Evolutionary conservation across 2,329 filamentous ascomycete species (phyloP).

Genomic region (Passalora sequoiae): DNA sequence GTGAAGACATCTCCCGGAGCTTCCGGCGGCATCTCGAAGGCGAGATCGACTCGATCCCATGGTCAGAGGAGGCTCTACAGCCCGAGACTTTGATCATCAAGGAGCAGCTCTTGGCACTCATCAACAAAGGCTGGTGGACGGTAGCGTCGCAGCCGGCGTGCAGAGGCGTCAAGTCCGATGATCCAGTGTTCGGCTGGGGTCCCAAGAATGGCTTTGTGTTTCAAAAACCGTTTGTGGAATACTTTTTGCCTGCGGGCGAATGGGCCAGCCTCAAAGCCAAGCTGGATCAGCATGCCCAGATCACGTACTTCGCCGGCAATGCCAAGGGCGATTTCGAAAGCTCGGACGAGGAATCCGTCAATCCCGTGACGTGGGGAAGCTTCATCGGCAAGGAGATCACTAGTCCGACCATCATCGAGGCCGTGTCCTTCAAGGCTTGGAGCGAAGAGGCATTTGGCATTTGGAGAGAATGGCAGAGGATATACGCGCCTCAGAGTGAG

Average conservation of each 20-base stretch:
- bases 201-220: slow-evolving; percentile 90
- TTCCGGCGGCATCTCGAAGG: slow-evolving; percentile 80
- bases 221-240: slow-evolving; percentile 96
- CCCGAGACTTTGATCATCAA: slow-evolving; percentile 80
- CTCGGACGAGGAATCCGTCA: slow-evolving; percentile 63
- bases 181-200: slow-evolving; percentile 87
- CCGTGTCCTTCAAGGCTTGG: slow-evolving; percentile 91
- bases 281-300: slow-evolving; percentile 60
- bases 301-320: slow-evolving; percentile 87
- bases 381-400: slow-evolving; percentile 95
- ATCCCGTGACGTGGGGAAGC: slow-evolving; percentile 94
- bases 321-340: slow-evolving; percentile 70
- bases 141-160: slow-evolving; percentile 92
- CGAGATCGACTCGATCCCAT: slow-evolving; percentile 75
- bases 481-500: slow-evolving; percentile 70
- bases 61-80: slow-evolving; percentile 85
- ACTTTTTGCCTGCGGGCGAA: slow-evolving; percentile 74
- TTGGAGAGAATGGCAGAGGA: slow-evolving; percentile 86
- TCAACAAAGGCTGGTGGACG: slow-evolving; percentile 88
- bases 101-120: slow-evolving; percentile 67
- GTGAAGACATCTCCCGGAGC: slow-evolving; percentile 68
- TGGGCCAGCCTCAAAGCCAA: slow-evolving; percentile 63
- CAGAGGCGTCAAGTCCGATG: slow-evolving; percentile 71
- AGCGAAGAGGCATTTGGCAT: slow-evolving; percentile 93
- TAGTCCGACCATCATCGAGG: slow-evolving; percentile 93